These are phyloP conservation scores for Rusavskia elegans DNA, from an alignment of 495 filamentous ascomycete genomes.

Conservation along the genomic window DNA sequence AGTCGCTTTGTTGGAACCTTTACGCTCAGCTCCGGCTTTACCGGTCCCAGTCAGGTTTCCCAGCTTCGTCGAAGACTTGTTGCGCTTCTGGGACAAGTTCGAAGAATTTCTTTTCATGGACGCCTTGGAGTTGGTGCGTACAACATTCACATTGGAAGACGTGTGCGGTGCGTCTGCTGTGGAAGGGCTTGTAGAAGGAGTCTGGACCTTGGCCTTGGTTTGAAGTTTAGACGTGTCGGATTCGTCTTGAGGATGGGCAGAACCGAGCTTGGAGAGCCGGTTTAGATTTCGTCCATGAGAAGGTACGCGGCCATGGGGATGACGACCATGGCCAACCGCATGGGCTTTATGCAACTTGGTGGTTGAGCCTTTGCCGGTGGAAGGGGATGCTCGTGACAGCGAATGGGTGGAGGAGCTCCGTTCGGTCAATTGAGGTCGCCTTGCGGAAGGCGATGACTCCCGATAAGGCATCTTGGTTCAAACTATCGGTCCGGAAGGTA, in stretches of 20 bases:
- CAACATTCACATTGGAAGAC: conserved; percentile 7
- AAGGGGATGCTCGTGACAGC: conserved; percentile 10
- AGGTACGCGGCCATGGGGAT: conserved; percentile 15
- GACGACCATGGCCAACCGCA: conserved; percentile 13
- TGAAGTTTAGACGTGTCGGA: conserved; percentile 1
- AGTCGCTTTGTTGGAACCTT: background rate
- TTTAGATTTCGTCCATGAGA: conserved; percentile 25
- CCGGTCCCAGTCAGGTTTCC: conserved; percentile 10
- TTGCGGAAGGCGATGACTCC: conserved; percentile 8
- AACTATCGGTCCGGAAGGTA: background rate
- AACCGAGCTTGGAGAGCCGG: conserved; percentile 18
- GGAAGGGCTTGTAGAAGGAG: conserved; percentile 11
- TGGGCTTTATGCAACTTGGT: conserved; percentile 11
- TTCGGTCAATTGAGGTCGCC: conserved; percentile 8
- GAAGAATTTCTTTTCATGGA: conserved; percentile 12
- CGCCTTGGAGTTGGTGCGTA: conserved; percentile 7
- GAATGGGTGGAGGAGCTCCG: conserved; percentile 10
- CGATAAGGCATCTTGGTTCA: conserved; percentile 6
- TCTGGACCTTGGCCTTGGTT: conserved; percentile 9
- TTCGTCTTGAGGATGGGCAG: conserved; percentile 1
- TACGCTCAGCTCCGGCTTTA: conserved; percentile 4
- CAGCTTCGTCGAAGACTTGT: conserved; percentile 4
- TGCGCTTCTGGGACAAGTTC: conserved; percentile 2
- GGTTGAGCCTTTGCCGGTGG: conserved; percentile 1
- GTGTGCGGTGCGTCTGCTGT: conserved; percentile 9